Base-by-base conservation (phyloP, 495 filamentous ascomycete species). In the Penicillium subrubescens region DNA sequence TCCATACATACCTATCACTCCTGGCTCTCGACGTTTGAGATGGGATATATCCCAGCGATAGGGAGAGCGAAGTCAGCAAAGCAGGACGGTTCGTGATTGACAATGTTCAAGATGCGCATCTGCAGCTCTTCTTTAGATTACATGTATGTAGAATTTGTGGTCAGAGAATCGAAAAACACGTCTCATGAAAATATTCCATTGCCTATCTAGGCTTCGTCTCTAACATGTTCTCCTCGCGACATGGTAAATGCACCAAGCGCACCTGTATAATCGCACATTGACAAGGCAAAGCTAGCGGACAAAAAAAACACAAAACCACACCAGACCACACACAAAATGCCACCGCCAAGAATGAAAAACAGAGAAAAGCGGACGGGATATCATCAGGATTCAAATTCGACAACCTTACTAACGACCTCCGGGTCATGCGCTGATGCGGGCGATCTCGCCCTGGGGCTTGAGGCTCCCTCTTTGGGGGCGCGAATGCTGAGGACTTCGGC, bases 361-460 rank as follows among this genome's bases (percentile, higher is more conserved):
- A 35, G 31, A 48, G 50, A 14, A 34, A 51, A 39, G 8, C 33
- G 31, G 37, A n/a, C 27, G 57, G 61, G 65, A 62, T 60, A 67
- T 65, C 57, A 66, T 75, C 65, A 77, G 60, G 75, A 77, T 23
- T 80, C 77, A 48, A 80, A 80, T 63, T 80, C 77, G 34, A 79
- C 76, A 51, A 75, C 67, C 57, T 80, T 77, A 54, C 75, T 77
- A 19, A 80, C 71, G 4, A 78, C 71, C 44, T 73, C 68, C 8
- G 69, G 60, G 41, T 76, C 75, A 59, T 61, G 65, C 0, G 23
- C 41, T 5, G 39, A 43, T 19, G 63, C n/a, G 17, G 63, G n/a
- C 2, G 60, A 57, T 12, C 48, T 52, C 25, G 35, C 33, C 11
- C 23, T 58, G 44, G 58, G 34, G 19, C 62, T 69, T 1, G 71